These are phyloP conservation scores for Plantago coronopus DNA, from an alignment of 305 asterid genomes.

Conservation along the genomic window DNA sequence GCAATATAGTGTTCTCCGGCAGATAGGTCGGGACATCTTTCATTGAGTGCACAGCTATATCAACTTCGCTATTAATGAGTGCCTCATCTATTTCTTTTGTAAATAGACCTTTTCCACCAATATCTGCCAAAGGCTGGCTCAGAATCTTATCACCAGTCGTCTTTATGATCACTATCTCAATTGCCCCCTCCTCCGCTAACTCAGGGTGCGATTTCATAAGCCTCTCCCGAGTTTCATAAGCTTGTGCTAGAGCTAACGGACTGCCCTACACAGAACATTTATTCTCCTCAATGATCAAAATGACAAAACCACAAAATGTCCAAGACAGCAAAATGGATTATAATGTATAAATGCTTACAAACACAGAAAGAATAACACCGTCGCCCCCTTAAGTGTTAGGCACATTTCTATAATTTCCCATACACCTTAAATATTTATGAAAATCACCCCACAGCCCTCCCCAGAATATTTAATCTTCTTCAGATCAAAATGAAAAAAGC, in stretches of 20 bases:
- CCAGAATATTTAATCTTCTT: no score
- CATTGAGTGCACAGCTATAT: constrained; percentile 96
- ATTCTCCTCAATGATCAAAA: neutral
- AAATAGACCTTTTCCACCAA: constrained; percentile 92
- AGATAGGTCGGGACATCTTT: constrained; percentile 94
- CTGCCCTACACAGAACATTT: constrained; percentile 56
- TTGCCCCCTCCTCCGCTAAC: constrained; percentile 83
- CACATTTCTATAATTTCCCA: no score
- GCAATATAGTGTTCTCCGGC: constrained; percentile 71
- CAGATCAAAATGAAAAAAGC: no score
- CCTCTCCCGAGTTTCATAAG: constrained; percentile 74
- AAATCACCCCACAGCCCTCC: no score
- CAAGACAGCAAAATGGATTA: neutral
- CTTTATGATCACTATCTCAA: constrained; percentile 73
- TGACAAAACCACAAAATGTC: constrained; percentile 2
- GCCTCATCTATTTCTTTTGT: constrained; percentile 96
- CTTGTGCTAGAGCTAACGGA: constrained; percentile 95
- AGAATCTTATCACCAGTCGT: constrained; percentile 87
- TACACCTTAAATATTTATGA: no score
- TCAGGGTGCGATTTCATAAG: constrained; percentile 67
- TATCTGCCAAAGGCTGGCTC: constrained; percentile 90
- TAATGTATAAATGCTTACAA: neutral
- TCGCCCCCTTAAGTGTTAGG: no score
- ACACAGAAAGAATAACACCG: no score
- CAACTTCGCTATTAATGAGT: constrained; percentile 70